Conservation (phyloP, 1,284 basidiomycete species). For the Cryptococcus amylolentus region DNA sequence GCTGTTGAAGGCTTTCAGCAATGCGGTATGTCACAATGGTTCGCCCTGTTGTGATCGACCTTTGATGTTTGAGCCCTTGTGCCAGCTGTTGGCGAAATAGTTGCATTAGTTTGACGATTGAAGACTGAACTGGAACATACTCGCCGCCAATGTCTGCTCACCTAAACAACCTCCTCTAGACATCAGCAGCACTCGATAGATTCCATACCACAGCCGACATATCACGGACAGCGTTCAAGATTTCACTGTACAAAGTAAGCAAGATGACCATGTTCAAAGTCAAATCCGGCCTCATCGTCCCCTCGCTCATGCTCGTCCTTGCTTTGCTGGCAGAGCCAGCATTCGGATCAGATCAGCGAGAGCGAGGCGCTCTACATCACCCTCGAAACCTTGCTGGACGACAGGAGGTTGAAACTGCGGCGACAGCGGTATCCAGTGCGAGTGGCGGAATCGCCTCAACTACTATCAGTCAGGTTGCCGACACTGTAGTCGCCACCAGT, state of each 20-base stretch:
- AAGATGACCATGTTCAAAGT: conserved; percentile 2
- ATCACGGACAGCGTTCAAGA: background rate
- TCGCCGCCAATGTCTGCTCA: too few relatives aligned
- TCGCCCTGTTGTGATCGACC: too few relatives aligned
- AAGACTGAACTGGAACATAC: too few relatives aligned
- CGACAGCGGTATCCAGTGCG: background rate
- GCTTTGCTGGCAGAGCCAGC: background rate
- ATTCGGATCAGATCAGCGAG: background rate
- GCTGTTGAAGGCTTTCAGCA: too few relatives aligned
- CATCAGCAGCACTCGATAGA: too few relatives aligned
- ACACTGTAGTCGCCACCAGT: background rate
- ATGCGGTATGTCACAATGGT: too few relatives aligned
- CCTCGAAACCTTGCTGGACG: background rate
- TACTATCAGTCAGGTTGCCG: background rate
- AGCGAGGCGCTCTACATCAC: background rate
- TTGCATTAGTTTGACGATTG: too few relatives aligned
- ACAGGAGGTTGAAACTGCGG: background rate
- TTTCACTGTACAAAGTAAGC: background rate
- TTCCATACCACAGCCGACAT: too few relatives aligned
- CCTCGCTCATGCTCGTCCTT: background rate
- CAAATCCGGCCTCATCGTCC: conserved; percentile 1
- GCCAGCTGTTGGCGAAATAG: too few relatives aligned
- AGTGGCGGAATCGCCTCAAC: background rate
- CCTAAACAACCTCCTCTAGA: too few relatives aligned
- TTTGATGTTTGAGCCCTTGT: too few relatives aligned